A percentile compares a stretch with the other conserved stretches of the same genome.
These are phyloP conservation scores for Shiraia sp. DNA, from an alignment of 2,329 filamentous ascomycete species.

Conservation along the genomic window DNA sequence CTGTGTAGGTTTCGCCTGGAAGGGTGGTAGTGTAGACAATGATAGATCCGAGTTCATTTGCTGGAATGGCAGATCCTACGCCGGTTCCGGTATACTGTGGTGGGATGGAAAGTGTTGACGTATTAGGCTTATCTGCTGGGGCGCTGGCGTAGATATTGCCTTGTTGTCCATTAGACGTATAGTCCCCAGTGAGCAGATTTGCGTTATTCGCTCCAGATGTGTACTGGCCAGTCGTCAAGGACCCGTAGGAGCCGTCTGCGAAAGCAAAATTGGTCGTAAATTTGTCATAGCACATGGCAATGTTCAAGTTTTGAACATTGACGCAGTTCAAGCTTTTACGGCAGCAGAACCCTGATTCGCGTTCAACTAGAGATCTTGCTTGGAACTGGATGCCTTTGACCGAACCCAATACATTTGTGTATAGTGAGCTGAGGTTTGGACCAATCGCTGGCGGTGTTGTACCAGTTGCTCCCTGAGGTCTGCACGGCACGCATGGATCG, in stretches of 20 bases:
- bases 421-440: constrained; percentile 39
- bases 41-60: constrained; percentile 47
- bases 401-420: constrained; percentile 40
- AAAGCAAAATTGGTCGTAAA: constrained; percentile 58
- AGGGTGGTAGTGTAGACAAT: constrained; percentile 42
- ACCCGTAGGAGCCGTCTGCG: constrained; percentile 52
- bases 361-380: constrained; percentile 28
- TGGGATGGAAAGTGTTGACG: constrained; percentile 49
- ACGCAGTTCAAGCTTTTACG: constrained; percentile 47
- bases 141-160: constrained; percentile 52
- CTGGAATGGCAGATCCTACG: constrained; percentile 52
- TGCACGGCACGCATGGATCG: constrained; percentile 40
- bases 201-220: constrained; percentile 43
- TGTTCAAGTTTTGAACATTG: constrained; percentile 44
- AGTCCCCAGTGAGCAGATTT: constrained; percentile 53
- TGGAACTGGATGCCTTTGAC: constrained; percentile 39
- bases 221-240: constrained; percentile 51
- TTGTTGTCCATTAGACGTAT: constrained; percentile 43
- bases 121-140: constrained; percentile 48
- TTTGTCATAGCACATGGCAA: constrained; percentile 58
- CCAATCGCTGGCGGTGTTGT: constrained; percentile 37
- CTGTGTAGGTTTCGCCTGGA: constrained; percentile 29
- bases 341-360: constrained; percentile 38
- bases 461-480: constrained; percentile 39
- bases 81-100: constrained; percentile 52